phyloP scores from a whole-genome alignment of 768 basidiomycete species.

The Leccinum disarticulatum region DNA sequence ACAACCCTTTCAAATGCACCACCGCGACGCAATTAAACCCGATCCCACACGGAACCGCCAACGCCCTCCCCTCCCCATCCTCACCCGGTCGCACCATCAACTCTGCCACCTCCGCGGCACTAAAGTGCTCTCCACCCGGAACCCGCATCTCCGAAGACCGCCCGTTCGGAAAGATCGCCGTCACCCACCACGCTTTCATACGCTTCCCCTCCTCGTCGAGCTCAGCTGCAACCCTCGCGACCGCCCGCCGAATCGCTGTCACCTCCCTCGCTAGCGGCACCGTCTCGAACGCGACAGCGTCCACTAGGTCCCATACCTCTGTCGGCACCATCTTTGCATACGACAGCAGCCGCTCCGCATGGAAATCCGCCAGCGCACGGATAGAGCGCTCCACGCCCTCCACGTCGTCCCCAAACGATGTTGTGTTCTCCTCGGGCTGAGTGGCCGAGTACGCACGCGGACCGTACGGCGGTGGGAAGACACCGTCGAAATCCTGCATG shows the following conservation, averaged over 20 bases:
- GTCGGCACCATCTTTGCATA: conserved; percentile 45
- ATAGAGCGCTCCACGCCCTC: conserved; percentile 41
- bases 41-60: conserved; percentile 49
- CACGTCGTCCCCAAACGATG: conserved; percentile 40
- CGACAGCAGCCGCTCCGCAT: conserved; percentile 56
- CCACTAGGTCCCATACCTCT: conserved; percentile 54
- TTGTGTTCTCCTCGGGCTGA: conserved; percentile 35
- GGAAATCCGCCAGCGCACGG: conserved; percentile 57
- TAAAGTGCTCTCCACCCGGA: conserved; percentile 25
- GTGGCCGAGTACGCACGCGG: conserved; percentile 44
- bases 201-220: conserved; percentile 20
- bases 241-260: conserved; percentile 60
- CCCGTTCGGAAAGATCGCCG: conserved; percentile 58
- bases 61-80: conserved; percentile 8
- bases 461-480: conserved; percentile 76
- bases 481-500: conserved; percentile 71
- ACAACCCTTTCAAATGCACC: conserved; percentile 41
- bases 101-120: conserved; percentile 42
- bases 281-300: conserved; percentile 77
- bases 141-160: conserved; percentile 41
- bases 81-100: conserved; percentile 35
- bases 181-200: conserved; percentile 75
- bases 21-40: conserved; percentile 75
- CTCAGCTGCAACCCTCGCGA: conserved; percentile 38
- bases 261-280: conserved; percentile 68